Percentiles rank a stretch among this genome's conserved stretches.
Conservation (phyloP, 495 filamentous ascomycete species). For the Sphaerosporella brunnea region DNA sequence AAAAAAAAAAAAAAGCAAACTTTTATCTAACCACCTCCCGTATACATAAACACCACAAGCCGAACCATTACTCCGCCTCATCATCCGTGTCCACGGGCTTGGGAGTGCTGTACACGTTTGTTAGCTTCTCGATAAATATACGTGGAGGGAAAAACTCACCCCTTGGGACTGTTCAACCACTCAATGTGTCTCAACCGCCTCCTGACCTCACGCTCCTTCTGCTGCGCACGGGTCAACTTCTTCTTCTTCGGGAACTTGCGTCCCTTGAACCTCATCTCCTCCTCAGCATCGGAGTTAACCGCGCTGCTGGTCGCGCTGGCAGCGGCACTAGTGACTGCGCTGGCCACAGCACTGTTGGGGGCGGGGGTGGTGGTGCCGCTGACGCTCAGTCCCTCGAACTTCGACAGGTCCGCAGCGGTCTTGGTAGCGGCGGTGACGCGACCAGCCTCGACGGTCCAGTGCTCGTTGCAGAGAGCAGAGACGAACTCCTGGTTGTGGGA, state of each 20-base stretch:
- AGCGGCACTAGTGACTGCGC: constrained; percentile 41
- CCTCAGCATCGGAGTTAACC: constrained; percentile 72
- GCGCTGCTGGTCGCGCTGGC: constrained; percentile 46
- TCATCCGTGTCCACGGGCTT: constrained; percentile 64
- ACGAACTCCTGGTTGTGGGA: constrained; percentile 99
- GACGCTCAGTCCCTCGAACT: constrained; percentile 62
- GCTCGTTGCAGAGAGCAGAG: constrained; percentile 79
- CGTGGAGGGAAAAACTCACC: constrained; percentile 15
- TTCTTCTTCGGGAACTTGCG: constrained; percentile 67
- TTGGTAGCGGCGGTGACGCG: constrained; percentile 68
- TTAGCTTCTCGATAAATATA: constrained; percentile 24
- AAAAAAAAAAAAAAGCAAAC: constrained; percentile 4
- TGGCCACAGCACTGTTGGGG: constrained; percentile 28
- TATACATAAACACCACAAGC: too few relatives aligned
- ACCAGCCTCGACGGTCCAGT: constrained; percentile 83
- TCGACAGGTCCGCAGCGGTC: constrained; percentile 50
- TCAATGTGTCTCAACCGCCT: constrained; percentile 85
- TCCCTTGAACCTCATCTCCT: constrained; percentile 74
- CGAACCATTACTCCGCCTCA: constrained; percentile 45
- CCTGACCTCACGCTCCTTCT: constrained; percentile 81
- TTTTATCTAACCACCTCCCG: constrained; percentile 3
- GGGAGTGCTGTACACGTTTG: constrained; percentile 49
- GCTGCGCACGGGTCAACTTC: constrained; percentile 91
- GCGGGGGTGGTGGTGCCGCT: constrained; percentile 30
- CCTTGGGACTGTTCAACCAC: constrained; percentile 56